Percentiles rank a stretch among this genome's conserved stretches.
phyloP scores from a whole-genome alignment of 345 rosid genomes.

The Microthlaspi erraticum region DNA sequence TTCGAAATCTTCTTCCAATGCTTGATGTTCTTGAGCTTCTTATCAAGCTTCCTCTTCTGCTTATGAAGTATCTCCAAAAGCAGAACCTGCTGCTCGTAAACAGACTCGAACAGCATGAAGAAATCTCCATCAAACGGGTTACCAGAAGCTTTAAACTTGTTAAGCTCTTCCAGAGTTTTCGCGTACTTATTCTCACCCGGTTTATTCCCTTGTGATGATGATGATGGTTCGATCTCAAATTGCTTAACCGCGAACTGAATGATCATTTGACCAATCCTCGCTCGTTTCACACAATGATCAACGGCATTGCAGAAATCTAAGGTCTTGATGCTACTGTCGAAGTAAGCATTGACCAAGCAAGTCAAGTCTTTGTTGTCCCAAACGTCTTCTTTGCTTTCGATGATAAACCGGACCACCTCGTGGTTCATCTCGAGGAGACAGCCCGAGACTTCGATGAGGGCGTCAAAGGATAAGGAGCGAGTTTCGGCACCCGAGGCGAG shows the following conservation, averaged over 20 bases:
- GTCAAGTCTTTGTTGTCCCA: slow-evolving; percentile 71
- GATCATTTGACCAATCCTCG: slow-evolving; percentile 63
- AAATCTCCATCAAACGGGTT: slow-evolving; percentile 80
- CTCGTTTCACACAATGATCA: slow-evolving; percentile 65
- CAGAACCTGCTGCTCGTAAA: slow-evolving; percentile 61
- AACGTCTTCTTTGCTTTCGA: slow-evolving; percentile 68
- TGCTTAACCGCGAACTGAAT: slow-evolving; percentile 64
- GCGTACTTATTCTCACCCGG: slow-evolving; percentile 46
- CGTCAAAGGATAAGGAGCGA: slow-evolving; percentile 67
- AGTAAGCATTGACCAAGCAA: slow-evolving; percentile 70
- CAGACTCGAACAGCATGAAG: slow-evolving; percentile 54
- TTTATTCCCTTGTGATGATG: too few relatives aligned
- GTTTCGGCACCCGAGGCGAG: slow-evolving; percentile 62
- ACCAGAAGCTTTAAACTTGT: slow-evolving; percentile 67
- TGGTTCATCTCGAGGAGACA: slow-evolving; percentile 87
- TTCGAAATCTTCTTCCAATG: slow-evolving; percentile 79
- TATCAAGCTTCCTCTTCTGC: slow-evolving; percentile 70
- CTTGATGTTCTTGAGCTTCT: slow-evolving; percentile 66
- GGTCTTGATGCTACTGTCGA: slow-evolving; percentile 69
- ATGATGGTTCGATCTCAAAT: too few relatives aligned
- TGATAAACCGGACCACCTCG: slow-evolving; percentile 69
- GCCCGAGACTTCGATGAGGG: slow-evolving; percentile 70
- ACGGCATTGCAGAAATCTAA: slow-evolving; percentile 78
- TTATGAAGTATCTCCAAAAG: slow-evolving; percentile 54
- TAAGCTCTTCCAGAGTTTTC: slow-evolving; percentile 69